Evolutionary conservation across 306 rosid genomes (phyloP), one percentile per base, ranked within the genome.

Genomic region (Gastrolobium villosum): DNA sequence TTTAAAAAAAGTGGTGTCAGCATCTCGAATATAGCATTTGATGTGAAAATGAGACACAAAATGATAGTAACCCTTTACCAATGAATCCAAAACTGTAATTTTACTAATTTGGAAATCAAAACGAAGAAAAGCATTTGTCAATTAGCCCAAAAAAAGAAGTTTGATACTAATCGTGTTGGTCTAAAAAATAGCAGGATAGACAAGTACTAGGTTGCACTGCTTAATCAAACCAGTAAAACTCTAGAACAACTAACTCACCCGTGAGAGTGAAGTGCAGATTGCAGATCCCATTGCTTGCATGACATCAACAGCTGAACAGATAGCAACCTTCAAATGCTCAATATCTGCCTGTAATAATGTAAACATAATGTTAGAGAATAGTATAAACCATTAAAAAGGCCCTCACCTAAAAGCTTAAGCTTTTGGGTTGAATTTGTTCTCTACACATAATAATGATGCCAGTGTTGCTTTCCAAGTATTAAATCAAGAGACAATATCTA

Each of bases 201-300:
- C 45, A 36, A 44, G 36, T 35, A 41, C 59, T 9, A 11, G 32
- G 60, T 59, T 80, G 52, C 43, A 20, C 41, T 34, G 64, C 13
- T n/a, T n/a, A 77, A 72, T 48, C 39, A 65, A 81, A 67, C 28
- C 75, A 74, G 63, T 34, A 52, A 6, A 82, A 64, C 35, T 26
- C 56, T 72, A 60, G 43, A 59, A 65, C 46, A 43, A 57, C 15
- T 26, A 70, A 72, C 92, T 85, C 86, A 93, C 99, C 96, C 80
- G 85, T 53, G 97, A 85, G 72, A 91, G 90, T 79, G 87, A 78
- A 82, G 88, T 87, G 85, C 92, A 90, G 43, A 93, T 87, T 46
- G 93, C 85, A 72, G 99, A 85, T 57, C 93, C 97, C 97, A 93
- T 90, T 65, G 91, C 92, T 80, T 90, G 94, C 92, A 91, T 87